phyloP scores from a whole-genome alignment of 805 yeast species.

The Lachancea nothofagi region DNA sequence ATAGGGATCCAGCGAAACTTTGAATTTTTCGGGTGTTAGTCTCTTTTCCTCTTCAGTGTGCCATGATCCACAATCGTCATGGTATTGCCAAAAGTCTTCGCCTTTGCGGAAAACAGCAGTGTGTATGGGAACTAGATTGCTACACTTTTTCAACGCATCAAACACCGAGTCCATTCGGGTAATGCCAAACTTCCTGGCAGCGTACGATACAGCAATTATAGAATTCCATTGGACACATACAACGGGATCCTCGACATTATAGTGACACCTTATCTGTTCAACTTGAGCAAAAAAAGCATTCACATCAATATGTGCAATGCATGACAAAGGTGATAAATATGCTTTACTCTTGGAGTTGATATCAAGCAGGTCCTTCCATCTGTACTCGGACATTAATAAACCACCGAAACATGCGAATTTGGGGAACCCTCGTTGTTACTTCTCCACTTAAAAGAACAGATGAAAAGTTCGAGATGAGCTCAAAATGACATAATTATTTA shows the following conservation, averaged over 20 bases:
- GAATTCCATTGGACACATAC: constrained; percentile 94
- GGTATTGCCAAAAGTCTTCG: constrained; percentile 75
- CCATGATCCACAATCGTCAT: constrained; percentile 36
- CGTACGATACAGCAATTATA: constrained; percentile 83
- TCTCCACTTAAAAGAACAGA: too few species aligned
- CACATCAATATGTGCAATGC: constrained; percentile 80
- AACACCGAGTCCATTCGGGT: constrained; percentile 67
- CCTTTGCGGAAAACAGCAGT: constrained; percentile 93
- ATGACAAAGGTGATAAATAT: constrained; percentile 63
- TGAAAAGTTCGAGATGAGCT: too few species aligned
- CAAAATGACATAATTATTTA: too few species aligned
- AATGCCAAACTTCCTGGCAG: constrained; percentile 83
- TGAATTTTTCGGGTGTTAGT: constrained; percentile 60
- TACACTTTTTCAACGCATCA: constrained; percentile 71
- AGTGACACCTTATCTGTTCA: constrained; percentile 69
- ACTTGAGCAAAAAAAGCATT: constrained; percentile 97
- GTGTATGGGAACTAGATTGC: constrained; percentile 71
- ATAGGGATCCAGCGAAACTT: constrained; percentile 88
- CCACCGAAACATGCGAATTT: background rate
- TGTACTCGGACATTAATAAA: constrained; percentile 39
- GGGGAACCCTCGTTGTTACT: too few species aligned
- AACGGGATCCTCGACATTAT: constrained; percentile 67
- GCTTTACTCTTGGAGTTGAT: constrained; percentile 44
- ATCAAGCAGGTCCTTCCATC: constrained; percentile 44
- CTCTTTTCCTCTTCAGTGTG: constrained; percentile 39